Base-by-base conservation (phyloP, 352 stramenopile genomes). In the Pythium scleroteichum region DNA sequence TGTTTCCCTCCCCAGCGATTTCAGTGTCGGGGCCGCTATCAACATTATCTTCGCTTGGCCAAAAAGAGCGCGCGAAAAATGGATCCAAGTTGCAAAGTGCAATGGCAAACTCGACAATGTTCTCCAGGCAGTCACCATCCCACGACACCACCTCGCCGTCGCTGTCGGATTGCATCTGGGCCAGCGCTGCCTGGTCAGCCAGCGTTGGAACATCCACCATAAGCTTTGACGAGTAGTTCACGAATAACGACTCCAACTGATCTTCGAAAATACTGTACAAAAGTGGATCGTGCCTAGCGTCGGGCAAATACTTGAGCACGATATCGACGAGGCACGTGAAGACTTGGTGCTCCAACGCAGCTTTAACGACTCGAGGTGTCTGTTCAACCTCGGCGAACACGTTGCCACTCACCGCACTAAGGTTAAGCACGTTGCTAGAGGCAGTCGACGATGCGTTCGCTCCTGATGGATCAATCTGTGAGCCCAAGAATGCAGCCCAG, bases 151-250 rank as follows among this genome's bases (percentile, higher is more conserved):
- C 66, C 14, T 88, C 80, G 13, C 67, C 79, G 22, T 78, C 69
- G 39, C 67, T 85, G 60, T 92, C 80, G 0, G 79, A 73, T 62
- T 90, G 78, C 75, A 90, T 85, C 48, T 79, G 80, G 29, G 78
- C 67, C 27, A 91, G 53, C 12, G 74, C 76, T 4, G 73, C 75
- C 61, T 90, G 85, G 56, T 92, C 83, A 26, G 80, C 79, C 13
- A 90, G 42, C 3, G 83, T 92, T 17, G 83, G 83, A 41, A 92
- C 79, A 47, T 90, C 79, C n/a, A 90, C 77, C 79, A 92, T 87
- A 35, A 93, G 70, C 47, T 80, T 81, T 23, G 82, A 89, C 32
- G 82, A 88, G 60, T 90, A 93, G 24, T 72, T 81, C 45, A 81
- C 66, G 24, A 91, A 82, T 23, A 93, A 39, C 29, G 86, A 66